Base-by-base conservation (phyloP, 352 stramenopile genomes). In the Phytophthora citricola region DNA sequence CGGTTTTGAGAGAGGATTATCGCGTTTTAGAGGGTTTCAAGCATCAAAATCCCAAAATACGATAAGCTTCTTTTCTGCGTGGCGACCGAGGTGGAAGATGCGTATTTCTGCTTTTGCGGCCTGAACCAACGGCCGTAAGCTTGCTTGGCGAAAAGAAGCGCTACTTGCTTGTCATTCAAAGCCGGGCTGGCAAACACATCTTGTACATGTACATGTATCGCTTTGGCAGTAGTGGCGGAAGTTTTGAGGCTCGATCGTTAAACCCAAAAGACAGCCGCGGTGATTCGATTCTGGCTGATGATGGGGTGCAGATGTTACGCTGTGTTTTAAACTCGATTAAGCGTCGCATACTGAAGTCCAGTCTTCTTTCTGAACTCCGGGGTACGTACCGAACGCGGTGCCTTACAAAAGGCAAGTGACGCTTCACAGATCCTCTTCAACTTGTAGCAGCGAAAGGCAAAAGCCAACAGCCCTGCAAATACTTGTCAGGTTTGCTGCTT, bases 71-170 rank as follows among this genome's bases (percentile, higher is more conserved):
- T 61, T 63, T 68, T 68, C 52, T 61, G 27, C 49, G 27, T 40
- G 46, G 45, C 20, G 45, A 26, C 17, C 24, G 14, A n/a, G 49
- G 31, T 50, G 38, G 29, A 48, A 40, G 50, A 49, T 66, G 48
- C 60, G 46, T 57, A 40, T 69, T 69, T 69, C 46, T 69, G 39
- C 29, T 47, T 54, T 69, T 66, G 31, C 31, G 1, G 31, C 57
- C 46, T 46, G 31, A 15, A 27, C 7, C 26, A n/a, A 27, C 11
- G 9, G 2, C 24, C 43, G 24, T 10, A 39, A 34, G 31, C 9
- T 34, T 26, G 20, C 15, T 27, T 4, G 17, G 20, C 36, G 32
- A 49, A 54, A 49, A 58, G 32, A 66, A 71, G 55, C 47, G 24
- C 50, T 64, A 24, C 9, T 49, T n/a, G 45, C 36, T 43, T 24